These are phyloP conservation scores for Sphaerostilbella broomeana DNA, from an alignment of 2,329 filamentous ascomycete genomes.

Conservation along the genomic window DNA sequence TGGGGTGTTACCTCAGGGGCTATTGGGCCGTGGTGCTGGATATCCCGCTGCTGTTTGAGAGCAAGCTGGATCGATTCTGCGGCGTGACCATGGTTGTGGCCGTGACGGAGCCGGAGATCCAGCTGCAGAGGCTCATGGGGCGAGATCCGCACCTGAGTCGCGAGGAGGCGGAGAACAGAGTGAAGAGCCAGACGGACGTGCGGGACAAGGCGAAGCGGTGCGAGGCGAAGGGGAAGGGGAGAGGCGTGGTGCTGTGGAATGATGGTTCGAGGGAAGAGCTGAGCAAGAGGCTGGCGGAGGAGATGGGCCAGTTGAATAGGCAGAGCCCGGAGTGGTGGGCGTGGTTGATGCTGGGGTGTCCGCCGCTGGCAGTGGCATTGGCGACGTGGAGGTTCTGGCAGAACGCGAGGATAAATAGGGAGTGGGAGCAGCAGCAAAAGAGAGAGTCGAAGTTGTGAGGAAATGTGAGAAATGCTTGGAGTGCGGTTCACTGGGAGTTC, in stretches of 20 bases:
- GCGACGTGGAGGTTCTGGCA: constrained; percentile 66
- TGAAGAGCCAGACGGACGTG: constrained; percentile 81
- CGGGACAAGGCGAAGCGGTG: constrained; percentile 73
- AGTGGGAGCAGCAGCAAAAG: constrained; percentile 57
- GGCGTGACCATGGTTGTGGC: constrained; percentile 82
- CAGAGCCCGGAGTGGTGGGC: constrained; percentile 78
- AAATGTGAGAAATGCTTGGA: too few relatives aligned
- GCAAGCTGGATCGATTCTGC: constrained; percentile 76
- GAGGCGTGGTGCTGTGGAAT: constrained; percentile 85
- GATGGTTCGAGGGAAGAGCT: constrained; percentile 69
- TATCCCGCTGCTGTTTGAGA: constrained; percentile 87
- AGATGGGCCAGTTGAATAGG: constrained; percentile 55
- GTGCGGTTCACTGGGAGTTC: too few relatives aligned
- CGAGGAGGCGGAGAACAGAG: constrained; percentile 84
- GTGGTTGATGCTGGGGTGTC: constrained; percentile 61
- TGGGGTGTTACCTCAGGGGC: constrained; percentile 67
- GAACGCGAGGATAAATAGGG: constrained; percentile 62
- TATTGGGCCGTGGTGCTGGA: constrained; percentile 88
- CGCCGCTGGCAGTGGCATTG: constrained; percentile 64
- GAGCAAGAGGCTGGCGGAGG: constrained; percentile 56
- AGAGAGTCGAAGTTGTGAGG: constrained; percentile 33
- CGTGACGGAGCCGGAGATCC: constrained; percentile 69
- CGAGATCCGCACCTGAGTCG: constrained; percentile 70
- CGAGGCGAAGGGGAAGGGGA: constrained; percentile 54
- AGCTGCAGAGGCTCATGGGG: constrained; percentile 71